Conservation (phyloP, 192 early-diverging fungal genomes). For the Spizellomyces sp. region DNA sequence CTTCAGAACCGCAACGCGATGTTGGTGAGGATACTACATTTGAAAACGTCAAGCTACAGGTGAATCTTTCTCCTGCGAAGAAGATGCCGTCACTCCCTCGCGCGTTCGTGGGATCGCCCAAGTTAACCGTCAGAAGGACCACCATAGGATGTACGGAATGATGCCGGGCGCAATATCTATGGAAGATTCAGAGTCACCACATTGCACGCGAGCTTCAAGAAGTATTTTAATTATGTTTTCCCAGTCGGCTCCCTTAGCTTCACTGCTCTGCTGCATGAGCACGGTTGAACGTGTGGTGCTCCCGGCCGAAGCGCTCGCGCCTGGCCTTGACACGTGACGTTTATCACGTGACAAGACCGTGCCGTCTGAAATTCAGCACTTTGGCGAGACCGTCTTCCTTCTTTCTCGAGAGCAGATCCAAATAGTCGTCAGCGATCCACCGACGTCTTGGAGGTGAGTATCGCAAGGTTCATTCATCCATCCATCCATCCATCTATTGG, state of each 20-base stretch:
- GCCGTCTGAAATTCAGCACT: neutral
- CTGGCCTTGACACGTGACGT: too few species aligned
- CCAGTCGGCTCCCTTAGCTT: too few species aligned
- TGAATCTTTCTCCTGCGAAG: conserved; percentile 51
- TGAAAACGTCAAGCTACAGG: conserved; percentile 43
- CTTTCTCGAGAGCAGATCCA: neutral
- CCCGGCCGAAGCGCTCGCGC: too few species aligned
- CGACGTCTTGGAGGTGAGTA: conserved; percentile 8
- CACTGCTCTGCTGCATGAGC: too few species aligned
- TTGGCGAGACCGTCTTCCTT: neutral
- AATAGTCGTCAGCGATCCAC: neutral
- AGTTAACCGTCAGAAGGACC: conserved; percentile 25
- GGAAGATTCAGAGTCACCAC: too few species aligned
- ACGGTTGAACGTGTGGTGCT: too few species aligned
- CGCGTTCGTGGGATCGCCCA: conserved; percentile 11
- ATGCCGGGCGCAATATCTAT: too few species aligned
- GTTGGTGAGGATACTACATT: conserved; percentile 15
- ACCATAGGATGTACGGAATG: conserved; percentile 27
- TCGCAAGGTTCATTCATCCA: neutral
- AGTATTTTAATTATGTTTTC: too few species aligned
- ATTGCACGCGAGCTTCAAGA: too few species aligned
- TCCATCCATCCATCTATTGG: neutral
- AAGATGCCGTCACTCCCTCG: conserved; percentile 44
- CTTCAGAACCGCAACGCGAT: neutral
- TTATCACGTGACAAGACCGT: too few species aligned